A percentile compares a stretch with the other conserved stretches of the same genome.
Conservation (phyloP, 164 flowering plant species). For the Liriodendron chinense region DNA sequence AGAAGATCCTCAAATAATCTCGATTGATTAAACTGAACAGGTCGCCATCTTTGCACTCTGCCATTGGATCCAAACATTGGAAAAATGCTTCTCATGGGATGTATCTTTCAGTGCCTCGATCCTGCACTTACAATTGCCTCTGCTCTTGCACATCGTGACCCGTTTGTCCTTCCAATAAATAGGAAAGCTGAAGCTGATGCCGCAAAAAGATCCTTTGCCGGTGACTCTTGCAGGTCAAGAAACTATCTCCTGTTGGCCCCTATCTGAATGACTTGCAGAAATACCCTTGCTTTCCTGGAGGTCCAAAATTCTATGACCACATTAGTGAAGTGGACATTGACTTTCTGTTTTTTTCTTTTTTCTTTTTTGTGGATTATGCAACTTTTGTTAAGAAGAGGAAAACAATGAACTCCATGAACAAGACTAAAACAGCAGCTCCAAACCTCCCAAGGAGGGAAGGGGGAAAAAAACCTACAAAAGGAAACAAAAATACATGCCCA, state of each 20-base stretch:
- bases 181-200: slow-evolving; percentile 93
- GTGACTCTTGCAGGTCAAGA: slow-evolving; percentile 91
- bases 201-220: slow-evolving; percentile 91
- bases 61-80: slow-evolving; percentile 97
- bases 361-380: too few species aligned
- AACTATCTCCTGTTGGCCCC: slow-evolving; percentile 5
- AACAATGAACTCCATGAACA: too few species aligned
- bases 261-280: slow-evolving; percentile 4
- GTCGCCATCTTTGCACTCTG: slow-evolving; percentile 83
- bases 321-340: too few species aligned
- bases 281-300: not conserved
- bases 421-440: too few species aligned
- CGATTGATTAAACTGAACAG: slow-evolving; percentile 30
- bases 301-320: not conserved
- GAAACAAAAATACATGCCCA: too few species aligned
- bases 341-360: too few species aligned
- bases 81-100: slow-evolving; percentile 95
- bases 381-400: too few species aligned
- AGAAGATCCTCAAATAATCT: not conserved
- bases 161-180: slow-evolving; percentile 87
- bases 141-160: slow-evolving; percentile 90
- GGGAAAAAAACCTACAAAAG: too few species aligned
- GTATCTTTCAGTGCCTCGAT: slow-evolving; percentile 85
- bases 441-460: too few species aligned
- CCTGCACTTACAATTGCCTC: slow-evolving; percentile 95